Evolutionary conservation across 108 stramenopile species (phyloP).

Genomic region (Cyclotella choctawhatcheeana): DNA sequence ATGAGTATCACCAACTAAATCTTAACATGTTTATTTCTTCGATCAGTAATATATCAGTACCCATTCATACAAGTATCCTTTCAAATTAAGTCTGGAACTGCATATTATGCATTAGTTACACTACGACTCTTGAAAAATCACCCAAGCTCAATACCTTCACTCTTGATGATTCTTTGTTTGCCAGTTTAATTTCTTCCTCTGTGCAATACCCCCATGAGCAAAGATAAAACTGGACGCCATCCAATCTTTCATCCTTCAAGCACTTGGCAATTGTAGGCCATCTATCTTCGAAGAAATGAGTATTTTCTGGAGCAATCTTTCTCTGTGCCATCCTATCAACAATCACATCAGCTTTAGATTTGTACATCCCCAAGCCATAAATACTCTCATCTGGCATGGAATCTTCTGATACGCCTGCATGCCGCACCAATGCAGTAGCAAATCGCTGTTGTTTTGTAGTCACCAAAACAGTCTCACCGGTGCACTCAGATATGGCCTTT

Average conservation of each 20-base stretch:
- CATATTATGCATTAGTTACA: not conserved
- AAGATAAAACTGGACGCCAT: conserved; percentile 36
- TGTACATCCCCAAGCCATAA: conserved; percentile 53
- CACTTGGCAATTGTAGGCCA: conserved; percentile 48
- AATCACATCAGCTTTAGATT: conserved; percentile 45
- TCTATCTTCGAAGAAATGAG: conserved; percentile 51
- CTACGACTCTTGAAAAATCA: conserved; percentile 37
- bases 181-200: conserved; percentile 30
- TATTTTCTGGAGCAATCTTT: conserved; percentile 6
- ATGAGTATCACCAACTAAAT: too few relatives aligned
- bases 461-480: conserved; percentile 39
- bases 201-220: conserved; percentile 54
- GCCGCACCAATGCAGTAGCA: conserved; percentile 41
- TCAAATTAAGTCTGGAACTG: too few relatives aligned
- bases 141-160: conserved; percentile 34
- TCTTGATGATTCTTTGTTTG: conserved; percentile 25
- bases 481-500: conserved; percentile 23
- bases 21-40: too few relatives aligned
- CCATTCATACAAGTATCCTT: too few relatives aligned
- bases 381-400: conserved; percentile 42
- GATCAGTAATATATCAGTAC: too few relatives aligned
- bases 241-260: conserved; percentile 41
- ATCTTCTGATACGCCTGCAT: conserved; percentile 28
- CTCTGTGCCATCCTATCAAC: conserved; percentile 32
- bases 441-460: conserved; percentile 53